Base-by-base conservation (phyloP, 768 basidiomycete species). In the Floccularia luteovirens region DNA sequence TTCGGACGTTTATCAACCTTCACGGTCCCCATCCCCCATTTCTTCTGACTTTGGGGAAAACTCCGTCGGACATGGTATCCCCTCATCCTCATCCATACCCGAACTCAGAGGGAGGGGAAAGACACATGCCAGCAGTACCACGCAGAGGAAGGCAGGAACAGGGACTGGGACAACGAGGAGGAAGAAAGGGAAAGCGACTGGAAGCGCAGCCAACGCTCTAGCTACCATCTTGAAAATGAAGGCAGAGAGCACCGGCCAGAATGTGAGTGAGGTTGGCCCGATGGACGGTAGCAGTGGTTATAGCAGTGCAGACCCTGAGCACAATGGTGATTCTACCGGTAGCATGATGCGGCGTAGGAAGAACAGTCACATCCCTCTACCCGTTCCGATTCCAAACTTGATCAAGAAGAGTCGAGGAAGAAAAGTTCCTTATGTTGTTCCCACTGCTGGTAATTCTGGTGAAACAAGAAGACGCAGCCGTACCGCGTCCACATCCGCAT, bases 381-480 rank as follows among this genome's bases (percentile, higher is more conserved):
- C 77, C 13, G 62, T 77, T 6, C 76, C 77, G 10, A 64, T 79
- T 1, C 75, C 77, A 11, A 72, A 79, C 52, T 61, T 81, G 40
- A 78, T 70, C 38, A 81, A 81, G 63, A 79, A 75, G 50, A 75
- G 74, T 31, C 66, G 78, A 11, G 78, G 78, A 8, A 60, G 78
- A 24, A 70, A 73, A 43, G 78, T 81, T 7, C 78, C 78, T 4
- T 65, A 63, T 24, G 51, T 59, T 31, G 14, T 22, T 20, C 33
- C 21, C 14, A 39, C n/a, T 28, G 38, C 32, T 39, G 49, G 38
- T 20, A 12, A 28, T 7, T 27, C 25, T 21, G 30, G 32, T 22
- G 36, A 37, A 11, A 36, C 39, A 13, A 24, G 33, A 11, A 6
- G 42, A 49, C 33, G 49, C 35, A 42, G 42, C 36, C 38, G 43